These are phyloP conservation scores for Aurantiochytrium sp. DNA, from an alignment of 108 stramenopile genomes.

Conservation along the genomic window DNA sequence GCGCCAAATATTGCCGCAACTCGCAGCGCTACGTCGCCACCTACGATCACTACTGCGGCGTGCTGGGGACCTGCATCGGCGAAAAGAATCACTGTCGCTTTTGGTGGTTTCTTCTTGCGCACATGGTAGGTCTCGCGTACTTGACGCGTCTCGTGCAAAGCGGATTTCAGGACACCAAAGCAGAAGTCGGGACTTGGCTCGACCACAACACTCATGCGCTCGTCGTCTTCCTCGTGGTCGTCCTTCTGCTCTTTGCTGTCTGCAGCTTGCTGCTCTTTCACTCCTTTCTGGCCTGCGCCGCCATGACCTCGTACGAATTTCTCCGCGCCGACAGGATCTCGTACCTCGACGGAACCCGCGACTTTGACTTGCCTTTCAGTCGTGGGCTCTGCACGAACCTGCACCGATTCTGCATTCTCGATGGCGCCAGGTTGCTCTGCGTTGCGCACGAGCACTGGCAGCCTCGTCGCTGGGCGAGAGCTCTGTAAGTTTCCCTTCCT, in stretches of 20 bases:
- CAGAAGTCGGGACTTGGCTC: background rate
- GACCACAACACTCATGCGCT: conserved; percentile 26
- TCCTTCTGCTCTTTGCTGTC: conserved; percentile 6
- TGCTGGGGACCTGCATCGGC: conserved; percentile 76
- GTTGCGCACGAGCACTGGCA: background rate
- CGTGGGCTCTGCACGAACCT: background rate
- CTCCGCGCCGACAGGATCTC: background rate
- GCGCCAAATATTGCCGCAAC: conserved; percentile 72
- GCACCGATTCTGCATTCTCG: conserved; percentile 10
- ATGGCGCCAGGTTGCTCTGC: background rate
- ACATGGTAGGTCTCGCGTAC: conserved; percentile 51
- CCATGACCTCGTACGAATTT: conserved; percentile 42
- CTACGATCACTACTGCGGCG: conserved; percentile 81
- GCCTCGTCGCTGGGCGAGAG: background rate
- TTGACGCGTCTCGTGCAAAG: conserved; percentile 41
- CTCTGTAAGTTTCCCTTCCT: background rate
- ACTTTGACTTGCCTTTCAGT: conserved; percentile 31
- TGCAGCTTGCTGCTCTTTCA: conserved; percentile 34
- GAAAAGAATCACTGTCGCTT: conserved; percentile 83
- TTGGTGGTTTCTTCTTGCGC: conserved; percentile 65
- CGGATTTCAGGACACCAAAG: conserved; percentile 29
- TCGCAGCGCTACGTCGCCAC: conserved; percentile 74
- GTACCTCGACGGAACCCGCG: conserved; percentile 24
- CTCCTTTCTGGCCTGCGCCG: conserved; percentile 38
- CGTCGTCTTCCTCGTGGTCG: background rate